Percentiles rank a stretch among this genome's conserved stretches.
Evolutionary conservation across 1,284 basidiomycete genomes (phyloP).

Genomic region (Puccinia polysora): DNA sequence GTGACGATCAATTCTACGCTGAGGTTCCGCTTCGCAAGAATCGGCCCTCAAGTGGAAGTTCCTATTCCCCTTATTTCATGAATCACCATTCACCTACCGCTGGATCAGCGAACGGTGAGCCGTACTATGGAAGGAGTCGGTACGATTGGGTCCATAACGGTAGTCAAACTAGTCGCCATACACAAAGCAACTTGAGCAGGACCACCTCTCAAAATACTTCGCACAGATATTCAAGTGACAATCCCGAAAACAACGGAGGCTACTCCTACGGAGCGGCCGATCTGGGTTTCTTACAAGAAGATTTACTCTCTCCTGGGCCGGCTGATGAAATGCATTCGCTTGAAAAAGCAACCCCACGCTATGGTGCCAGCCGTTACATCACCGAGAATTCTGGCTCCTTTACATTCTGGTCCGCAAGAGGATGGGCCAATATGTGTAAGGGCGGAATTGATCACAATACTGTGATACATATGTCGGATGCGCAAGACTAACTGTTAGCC

Average conservation of each 20-base stretch:
- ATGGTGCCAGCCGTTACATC: conserved; percentile 38
- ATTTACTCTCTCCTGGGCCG: conserved; percentile 30
- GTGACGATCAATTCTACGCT: conserved; percentile 26
- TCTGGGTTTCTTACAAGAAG: conserved; percentile 24
- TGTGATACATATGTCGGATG: background rate
- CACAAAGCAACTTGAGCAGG: background rate
- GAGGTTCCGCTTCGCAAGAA: conserved; percentile 21
- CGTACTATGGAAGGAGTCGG: conserved; percentile 21
- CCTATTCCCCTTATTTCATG: conserved; percentile 27
- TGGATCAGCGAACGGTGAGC: background rate
- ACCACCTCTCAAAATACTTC: background rate
- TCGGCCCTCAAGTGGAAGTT: conserved; percentile 18
- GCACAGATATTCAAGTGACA: conserved; percentile 2
- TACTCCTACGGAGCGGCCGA: conserved; percentile 27
- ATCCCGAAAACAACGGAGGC: conserved; percentile 1
- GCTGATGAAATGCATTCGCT: conserved; percentile 37
- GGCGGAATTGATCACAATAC: background rate
- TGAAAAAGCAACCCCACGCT: conserved; percentile 16
- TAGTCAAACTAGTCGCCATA: background rate
- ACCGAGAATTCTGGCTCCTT: conserved; percentile 3
- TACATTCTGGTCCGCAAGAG: conserved; percentile 21
- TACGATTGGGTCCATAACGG: conserved; percentile 29
- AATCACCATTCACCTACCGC: conserved; percentile 6
- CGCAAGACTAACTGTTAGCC: background rate
- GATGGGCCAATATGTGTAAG: conserved; percentile 37